A percentile compares a stretch with the other conserved stretches of the same genome.
Evolutionary conservation across 2,329 filamentous ascomycete species (phyloP).

Genomic region (Sarocladiaceae sp.): DNA sequence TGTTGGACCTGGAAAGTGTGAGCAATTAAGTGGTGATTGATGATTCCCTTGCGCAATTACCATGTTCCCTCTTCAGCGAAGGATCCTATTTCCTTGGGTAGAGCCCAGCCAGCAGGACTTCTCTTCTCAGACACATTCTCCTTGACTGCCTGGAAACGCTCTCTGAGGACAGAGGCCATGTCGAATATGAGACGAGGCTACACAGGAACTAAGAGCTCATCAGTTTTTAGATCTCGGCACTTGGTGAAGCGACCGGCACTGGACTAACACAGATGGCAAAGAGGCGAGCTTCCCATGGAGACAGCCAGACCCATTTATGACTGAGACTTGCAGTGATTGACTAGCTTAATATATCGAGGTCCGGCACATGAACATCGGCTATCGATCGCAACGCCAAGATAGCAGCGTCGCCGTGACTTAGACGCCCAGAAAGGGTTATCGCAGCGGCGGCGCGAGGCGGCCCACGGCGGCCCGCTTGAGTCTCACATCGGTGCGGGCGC

Average conservation of each 20-base stretch:
- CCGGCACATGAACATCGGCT: too few relatives aligned
- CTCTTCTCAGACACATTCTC: conserved; percentile 2
- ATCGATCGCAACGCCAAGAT: too few relatives aligned
- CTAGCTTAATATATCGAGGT: too few relatives aligned
- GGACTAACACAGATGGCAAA: too few relatives aligned
- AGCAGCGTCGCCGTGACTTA: neutral
- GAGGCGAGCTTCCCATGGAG: too few relatives aligned
- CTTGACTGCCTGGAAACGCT: conserved; percentile 1
- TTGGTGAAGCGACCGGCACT: neutral
- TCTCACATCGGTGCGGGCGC: too few relatives aligned
- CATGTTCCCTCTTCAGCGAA: conserved; percentile 7
- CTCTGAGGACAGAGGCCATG: neutral
- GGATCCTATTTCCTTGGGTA: conserved; percentile 6
- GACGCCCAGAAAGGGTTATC: neutral
- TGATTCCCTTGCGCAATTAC: neutral
- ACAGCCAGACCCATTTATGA: too few relatives aligned
- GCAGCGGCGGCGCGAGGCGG: neutral
- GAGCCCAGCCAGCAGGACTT: conserved; percentile 7
- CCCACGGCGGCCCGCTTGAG: too few relatives aligned
- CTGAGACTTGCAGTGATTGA: too few relatives aligned
- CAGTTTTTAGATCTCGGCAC: neutral
- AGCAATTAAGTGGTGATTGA: neutral
- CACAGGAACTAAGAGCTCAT: too few relatives aligned
- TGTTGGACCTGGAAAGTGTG: conserved; percentile 3
- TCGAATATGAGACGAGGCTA: neutral